phyloP scores from a whole-genome alignment of 2,329 filamentous ascomycete genomes.

The Triangularia verruculosa region DNA sequence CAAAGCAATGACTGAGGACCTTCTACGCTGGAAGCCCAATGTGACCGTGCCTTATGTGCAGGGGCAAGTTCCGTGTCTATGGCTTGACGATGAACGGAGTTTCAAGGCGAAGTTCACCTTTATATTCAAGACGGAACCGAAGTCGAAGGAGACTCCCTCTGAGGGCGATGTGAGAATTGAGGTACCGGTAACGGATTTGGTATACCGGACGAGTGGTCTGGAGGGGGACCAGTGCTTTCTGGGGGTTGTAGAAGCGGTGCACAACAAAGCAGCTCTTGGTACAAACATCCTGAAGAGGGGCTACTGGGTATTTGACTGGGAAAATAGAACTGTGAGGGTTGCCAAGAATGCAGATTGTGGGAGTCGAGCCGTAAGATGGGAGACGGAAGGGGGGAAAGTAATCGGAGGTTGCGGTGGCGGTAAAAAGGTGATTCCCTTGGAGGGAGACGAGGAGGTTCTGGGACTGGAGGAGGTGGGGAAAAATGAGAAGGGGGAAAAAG shows the following conservation, averaged over 20 bases:
- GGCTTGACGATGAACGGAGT: background rate
- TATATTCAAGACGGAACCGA: background rate
- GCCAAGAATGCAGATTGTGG: background rate
- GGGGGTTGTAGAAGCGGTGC: background rate
- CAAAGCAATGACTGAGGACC: background rate
- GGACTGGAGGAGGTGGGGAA: no score
- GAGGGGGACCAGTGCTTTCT: background rate
- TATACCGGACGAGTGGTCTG: background rate
- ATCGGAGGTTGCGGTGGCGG: background rate
- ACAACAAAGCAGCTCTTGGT: background rate
- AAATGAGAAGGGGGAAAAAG: no score
- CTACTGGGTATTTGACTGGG: background rate
- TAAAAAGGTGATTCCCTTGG: no score
- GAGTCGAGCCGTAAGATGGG: background rate
- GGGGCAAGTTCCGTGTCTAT: background rate
- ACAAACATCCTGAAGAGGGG: background rate
- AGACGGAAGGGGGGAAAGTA: background rate
- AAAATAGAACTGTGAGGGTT: background rate
- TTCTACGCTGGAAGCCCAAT: background rate
- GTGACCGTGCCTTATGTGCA: no score
- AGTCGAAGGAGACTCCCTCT: background rate
- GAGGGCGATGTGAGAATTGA: no score
- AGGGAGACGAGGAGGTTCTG: no score
- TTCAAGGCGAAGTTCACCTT: background rate
- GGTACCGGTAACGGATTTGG: background rate